phyloP scores from a whole-genome alignment of 768 basidiomycete species.

The Leccinellum rugosiceps region DNA sequence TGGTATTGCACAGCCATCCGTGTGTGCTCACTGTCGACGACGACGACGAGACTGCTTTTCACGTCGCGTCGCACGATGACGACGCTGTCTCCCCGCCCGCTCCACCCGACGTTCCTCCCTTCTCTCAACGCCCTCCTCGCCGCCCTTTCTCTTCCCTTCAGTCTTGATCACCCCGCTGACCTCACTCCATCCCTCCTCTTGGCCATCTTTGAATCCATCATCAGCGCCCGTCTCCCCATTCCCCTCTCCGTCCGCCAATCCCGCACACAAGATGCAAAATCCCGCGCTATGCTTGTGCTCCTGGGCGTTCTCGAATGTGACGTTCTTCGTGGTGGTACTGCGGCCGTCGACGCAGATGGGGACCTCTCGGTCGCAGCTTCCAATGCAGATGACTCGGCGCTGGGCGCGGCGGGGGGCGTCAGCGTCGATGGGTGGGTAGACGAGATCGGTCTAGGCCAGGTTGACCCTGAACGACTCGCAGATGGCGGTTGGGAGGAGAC shows the following conservation, averaged over 20 bases:
- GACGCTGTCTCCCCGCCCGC: constrained; percentile 11
- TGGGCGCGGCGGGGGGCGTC: constrained; percentile 19
- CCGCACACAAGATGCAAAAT: constrained; percentile 38
- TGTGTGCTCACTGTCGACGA: background rate
- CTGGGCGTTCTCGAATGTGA: constrained; percentile 71
- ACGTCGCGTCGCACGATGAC: constrained; percentile 10
- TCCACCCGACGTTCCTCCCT: constrained; percentile 16
- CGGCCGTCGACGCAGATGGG: background rate
- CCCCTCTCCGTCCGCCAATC: constrained; percentile 33
- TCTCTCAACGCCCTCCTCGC: constrained; percentile 47
- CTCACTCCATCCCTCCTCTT: constrained; percentile 72
- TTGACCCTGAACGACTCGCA: constrained; percentile 66
- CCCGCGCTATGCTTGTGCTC: constrained; percentile 71
- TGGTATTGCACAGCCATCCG: constrained; percentile 8
- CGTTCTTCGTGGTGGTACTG: constrained; percentile 51
- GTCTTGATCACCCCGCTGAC: constrained; percentile 50
- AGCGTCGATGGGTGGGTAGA: constrained; percentile 32
- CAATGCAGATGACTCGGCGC: constrained; percentile 29
- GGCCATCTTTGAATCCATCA: constrained; percentile 62
- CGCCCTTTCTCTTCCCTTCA: constrained; percentile 43
- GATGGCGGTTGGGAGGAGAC: constrained; percentile 64
- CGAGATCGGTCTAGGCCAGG: constrained; percentile 60
- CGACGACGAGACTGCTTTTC: constrained; percentile 4
- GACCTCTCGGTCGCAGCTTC: constrained; percentile 8
- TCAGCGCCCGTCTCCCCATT: constrained; percentile 53